Percentiles rank a stretch among this genome's conserved stretches.
Conservation (phyloP, 2,329 filamentous ascomycete genomes). For the Fusarium verrucosum region DNA sequence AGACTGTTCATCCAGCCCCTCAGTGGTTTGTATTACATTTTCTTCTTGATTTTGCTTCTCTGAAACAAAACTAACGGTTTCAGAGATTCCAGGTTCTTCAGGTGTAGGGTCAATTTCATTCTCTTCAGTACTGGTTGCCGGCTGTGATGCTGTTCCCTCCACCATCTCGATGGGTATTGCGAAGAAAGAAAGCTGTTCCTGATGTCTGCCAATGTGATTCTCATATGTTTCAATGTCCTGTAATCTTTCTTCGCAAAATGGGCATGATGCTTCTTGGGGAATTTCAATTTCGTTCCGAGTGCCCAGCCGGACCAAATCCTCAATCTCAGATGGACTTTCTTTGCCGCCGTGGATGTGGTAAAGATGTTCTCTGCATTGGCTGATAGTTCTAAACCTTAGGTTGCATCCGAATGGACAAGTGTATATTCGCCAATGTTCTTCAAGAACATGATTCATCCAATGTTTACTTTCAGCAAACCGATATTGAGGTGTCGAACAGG, state of each 20-base stretch:
- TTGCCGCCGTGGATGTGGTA: fast-evolving
- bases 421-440: not conserved
- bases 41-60: not conserved
- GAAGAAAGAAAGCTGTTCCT: not conserved
- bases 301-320: not conserved
- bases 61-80: too few relatives aligned
- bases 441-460: not conserved
- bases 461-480: not conserved
- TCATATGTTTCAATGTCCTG: not conserved
- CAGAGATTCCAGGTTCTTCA: not conserved
- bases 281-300: not conserved
- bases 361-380: not conserved
- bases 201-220: not conserved
- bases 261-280: not conserved
- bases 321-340: not conserved
- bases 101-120: not conserved
- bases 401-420: not conserved
- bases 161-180: not conserved
- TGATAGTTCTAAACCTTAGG: fast-evolving
- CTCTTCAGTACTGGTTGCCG: not conserved
- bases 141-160: not conserved
- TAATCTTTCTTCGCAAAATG: not conserved
- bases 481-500: not conserved
- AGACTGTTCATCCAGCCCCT: not conserved
- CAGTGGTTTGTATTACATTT: not conserved